Evolutionary conservation across 129 eudicot genomes (phyloP), one percentile per base, ranked within the genome.

Genomic region (Arctium minus): DNA sequence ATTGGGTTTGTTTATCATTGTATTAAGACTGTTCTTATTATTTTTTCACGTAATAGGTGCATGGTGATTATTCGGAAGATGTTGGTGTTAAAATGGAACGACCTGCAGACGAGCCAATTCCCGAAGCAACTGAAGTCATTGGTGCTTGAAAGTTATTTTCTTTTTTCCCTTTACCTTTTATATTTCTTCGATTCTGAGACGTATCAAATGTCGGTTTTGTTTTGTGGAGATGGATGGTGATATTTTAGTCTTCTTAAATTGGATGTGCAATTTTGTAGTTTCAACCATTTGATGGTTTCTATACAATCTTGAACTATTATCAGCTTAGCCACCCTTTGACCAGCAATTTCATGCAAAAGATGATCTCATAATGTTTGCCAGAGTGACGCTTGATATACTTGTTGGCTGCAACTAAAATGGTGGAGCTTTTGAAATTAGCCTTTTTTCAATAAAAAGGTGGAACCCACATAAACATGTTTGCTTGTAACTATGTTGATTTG

Each of bases 1-100:
- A 9, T n/a, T 12, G 7, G 18, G 27, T 22, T 22, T 22, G 27
- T 22, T 22, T 22, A 22, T 22, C 27, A 13, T 50, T 33, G 9
- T 17, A 56, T 17, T 56, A 15, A 56, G 22, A 56, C 17, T 56
- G 29, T 4, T 17, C 0, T 18, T 39, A 2, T 53, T 1, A n/a
- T 3, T 75, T 42, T 31, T 18, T 31, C 0, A 2, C 15, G 22
- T 18, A 81, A 10, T 80, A 86, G 89, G 91, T 88, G 50, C 91
- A 88, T 37, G 94, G 94, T 32, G 94, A 90, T 76, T 85, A 87
- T 37, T 80, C 85, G 0, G 93, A 90, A 76, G 93, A 90, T 77
- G 81, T 87, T 27, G 93, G 89, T 11, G 79, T 75, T 15, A 87
- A 87, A 84, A 4, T 90, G 77, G 91, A 88, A 12, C 82, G 92